Conservation (phyloP, 2,329 filamentous ascomycete species). For the Aspergillus floridensis region DNA sequence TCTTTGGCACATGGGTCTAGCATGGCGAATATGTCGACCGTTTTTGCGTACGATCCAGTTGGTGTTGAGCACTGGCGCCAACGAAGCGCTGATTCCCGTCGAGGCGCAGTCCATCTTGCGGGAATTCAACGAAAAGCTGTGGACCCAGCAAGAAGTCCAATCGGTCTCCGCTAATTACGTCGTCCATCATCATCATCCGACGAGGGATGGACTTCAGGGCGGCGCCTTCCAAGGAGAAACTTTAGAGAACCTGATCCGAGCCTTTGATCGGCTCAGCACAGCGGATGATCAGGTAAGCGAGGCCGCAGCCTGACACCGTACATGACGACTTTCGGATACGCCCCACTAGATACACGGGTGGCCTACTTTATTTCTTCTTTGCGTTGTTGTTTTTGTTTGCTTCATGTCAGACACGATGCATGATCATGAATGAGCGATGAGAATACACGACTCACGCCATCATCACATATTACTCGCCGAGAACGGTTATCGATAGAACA, state of each 20-base stretch:
- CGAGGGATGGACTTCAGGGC: background rate
- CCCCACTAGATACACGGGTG: background rate
- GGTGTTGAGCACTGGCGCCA: background rate
- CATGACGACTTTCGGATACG: background rate
- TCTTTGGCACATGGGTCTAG: constrained; percentile 3
- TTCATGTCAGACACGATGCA: background rate
- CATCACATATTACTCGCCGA: background rate
- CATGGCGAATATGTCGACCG: background rate
- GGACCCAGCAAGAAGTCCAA: background rate
- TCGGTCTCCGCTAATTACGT: background rate
- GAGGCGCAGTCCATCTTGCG: background rate
- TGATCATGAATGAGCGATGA: constrained; percentile 1
- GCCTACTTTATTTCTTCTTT: background rate
- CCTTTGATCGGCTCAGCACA: background rate
- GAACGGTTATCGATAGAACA: background rate
- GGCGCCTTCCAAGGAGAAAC: background rate
- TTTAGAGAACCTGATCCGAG: constrained; percentile 2
- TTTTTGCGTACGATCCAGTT: constrained; percentile 2
- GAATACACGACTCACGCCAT: constrained; percentile 2
- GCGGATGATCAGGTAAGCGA: background rate
- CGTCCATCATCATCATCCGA: constrained; percentile 4
- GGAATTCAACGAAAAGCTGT: constrained; percentile 4
- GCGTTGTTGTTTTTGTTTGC: background rate
- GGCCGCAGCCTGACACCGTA: background rate
- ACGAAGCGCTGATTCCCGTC: background rate